A percentile compares a stretch with the other conserved stretches of the same genome.
Evolutionary conservation across 768 basidiomycete genomes (phyloP).

Genomic region (Leccinum disarticulatum): DNA sequence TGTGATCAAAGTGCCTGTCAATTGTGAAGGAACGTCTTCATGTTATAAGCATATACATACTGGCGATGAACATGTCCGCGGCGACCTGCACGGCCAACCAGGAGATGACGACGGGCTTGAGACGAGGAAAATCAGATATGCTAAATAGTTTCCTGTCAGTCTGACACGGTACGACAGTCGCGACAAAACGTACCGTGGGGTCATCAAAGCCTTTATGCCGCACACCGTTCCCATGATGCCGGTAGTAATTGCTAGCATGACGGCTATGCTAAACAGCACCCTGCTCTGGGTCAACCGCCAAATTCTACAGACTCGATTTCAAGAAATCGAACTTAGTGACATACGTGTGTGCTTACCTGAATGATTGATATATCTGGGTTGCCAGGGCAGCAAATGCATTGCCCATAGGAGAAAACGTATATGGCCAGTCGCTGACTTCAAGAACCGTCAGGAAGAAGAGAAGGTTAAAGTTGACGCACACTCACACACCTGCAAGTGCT

Average conservation of each 20-base stretch:
- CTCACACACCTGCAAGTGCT: not conserved
- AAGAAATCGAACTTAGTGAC: not conserved
- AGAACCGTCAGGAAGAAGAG: not conserved
- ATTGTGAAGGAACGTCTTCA: not conserved
- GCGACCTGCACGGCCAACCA: not conserved
- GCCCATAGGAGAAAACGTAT: slow-evolving; percentile 49
- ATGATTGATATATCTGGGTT: slow-evolving; percentile 48
- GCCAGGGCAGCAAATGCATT: slow-evolving; percentile 48
- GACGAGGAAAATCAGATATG: not conserved
- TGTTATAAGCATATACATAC: not conserved
- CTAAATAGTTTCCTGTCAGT: not conserved
- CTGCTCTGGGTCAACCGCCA: slow-evolving; percentile 8
- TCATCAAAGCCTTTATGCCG: not conserved
- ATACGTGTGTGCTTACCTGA: slow-evolving; percentile 35
- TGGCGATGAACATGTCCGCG: not conserved
- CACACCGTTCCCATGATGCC: not conserved
- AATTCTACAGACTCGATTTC: slow-evolving; percentile 11
- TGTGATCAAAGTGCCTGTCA: not conserved
- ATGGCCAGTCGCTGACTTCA: slow-evolving; percentile 46
- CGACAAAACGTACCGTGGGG: not conserved
- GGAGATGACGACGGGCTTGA: not conserved
- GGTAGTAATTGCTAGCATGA: not conserved
- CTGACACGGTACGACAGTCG: not conserved
- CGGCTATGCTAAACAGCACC: not conserved
- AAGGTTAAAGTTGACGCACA: not conserved